phyloP scores from a whole-genome alignment of 2,329 filamentous ascomycete species.

The Talaromyces funiculosus region DNA sequence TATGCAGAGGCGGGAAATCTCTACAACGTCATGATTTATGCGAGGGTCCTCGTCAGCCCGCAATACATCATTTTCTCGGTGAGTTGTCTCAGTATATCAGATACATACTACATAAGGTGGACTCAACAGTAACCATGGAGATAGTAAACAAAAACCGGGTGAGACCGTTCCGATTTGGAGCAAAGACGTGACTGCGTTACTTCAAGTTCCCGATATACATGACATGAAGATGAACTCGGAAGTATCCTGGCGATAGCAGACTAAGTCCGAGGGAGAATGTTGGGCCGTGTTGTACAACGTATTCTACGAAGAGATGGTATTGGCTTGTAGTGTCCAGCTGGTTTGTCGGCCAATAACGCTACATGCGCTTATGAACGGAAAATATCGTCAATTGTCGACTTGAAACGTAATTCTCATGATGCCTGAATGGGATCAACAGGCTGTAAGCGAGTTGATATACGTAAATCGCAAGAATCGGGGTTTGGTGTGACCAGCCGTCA shows the following conservation, averaged over 20 bases:
- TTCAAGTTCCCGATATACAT: background rate
- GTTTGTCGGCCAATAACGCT: background rate
- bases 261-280: background rate
- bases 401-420: background rate
- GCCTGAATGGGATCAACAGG: background rate
- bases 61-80: background rate
- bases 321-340: background rate
- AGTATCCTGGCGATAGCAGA: background rate
- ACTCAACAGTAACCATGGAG: background rate
- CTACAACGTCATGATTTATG: background rate
- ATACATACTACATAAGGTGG: background rate
- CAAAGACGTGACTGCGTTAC: background rate
- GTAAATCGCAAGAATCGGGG: background rate
- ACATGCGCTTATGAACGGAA: background rate
- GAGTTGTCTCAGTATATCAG: background rate
- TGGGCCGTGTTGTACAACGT: background rate
- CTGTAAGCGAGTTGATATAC: background rate
- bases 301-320: background rate
- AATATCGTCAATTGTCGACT: background rate
- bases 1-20: constrained; percentile 1
- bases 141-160: background rate
- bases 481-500: background rate
- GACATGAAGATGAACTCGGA: background rate
- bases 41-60: background rate
- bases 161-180: background rate